Conservation (phyloP, 2,329 filamentous ascomycete genomes). For the Alternaria ventricosa region DNA sequence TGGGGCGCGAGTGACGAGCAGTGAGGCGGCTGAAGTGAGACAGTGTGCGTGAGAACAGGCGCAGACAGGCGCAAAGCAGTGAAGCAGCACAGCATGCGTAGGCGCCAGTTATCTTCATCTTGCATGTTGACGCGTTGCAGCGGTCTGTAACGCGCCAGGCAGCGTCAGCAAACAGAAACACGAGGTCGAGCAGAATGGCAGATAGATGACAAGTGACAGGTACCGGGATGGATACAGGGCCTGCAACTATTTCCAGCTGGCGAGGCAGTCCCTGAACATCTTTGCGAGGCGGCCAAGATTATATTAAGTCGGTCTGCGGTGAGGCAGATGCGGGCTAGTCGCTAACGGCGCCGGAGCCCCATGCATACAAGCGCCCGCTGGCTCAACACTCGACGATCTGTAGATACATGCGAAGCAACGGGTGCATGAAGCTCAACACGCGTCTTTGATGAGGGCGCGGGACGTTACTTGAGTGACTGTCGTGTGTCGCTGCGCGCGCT, state of each 20-base stretch:
- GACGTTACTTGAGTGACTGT: neutral
- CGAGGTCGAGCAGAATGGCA: neutral
- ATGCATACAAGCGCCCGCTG: constrained; percentile 5
- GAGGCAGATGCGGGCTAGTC: neutral
- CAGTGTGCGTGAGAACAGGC: constrained; percentile 16
- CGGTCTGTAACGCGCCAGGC: constrained; percentile 11
- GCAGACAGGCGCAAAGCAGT: neutral
- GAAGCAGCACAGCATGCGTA: neutral
- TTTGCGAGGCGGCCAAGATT: neutral
- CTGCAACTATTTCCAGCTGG: constrained; percentile 10
- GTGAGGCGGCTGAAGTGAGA: constrained; percentile 13
- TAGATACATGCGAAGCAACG: neutral
- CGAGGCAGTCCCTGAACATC: neutral
- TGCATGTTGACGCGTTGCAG: neutral
- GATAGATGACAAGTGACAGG: constrained; percentile 5
- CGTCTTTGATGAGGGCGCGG: neutral
- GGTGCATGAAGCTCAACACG: neutral
- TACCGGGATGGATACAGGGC: neutral
- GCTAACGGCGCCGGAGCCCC: neutral
- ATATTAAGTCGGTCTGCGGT: neutral
- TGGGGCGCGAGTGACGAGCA: neutral
- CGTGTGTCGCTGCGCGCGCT: neutral
- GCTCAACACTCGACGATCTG: neutral
- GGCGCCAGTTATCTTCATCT: constrained; percentile 9
- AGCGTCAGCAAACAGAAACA: constrained; percentile 1